A percentile compares a stretch with the other conserved stretches of the same genome.
These are phyloP conservation scores for Pseudopyricularia cyperi DNA, from an alignment of 2,329 filamentous ascomycete species.

Conservation along the genomic window DNA sequence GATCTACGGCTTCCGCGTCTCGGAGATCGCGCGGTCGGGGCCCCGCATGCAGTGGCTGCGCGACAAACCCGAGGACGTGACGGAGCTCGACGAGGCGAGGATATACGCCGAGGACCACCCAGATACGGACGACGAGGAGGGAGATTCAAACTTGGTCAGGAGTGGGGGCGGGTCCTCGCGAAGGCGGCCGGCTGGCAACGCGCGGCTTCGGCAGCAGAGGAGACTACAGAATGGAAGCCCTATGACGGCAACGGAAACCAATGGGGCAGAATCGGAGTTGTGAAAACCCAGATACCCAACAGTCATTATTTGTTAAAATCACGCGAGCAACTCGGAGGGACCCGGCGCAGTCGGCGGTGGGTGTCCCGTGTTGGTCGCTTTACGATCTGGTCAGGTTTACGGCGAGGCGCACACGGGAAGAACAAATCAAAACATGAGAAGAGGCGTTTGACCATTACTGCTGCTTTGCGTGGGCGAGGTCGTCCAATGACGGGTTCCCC, in stretches of 20 bases:
- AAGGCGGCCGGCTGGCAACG: conserved; percentile 28
- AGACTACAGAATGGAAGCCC: conserved; percentile 41
- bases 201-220: conserved; percentile 21
- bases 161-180: conserved; percentile 10
- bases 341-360: background rate
- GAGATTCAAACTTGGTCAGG: conserved; percentile 29
- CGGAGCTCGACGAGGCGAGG: conserved; percentile 70
- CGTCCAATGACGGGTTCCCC: too few species aligned
- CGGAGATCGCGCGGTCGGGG: conserved; percentile 76
- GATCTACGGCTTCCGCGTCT: conserved; percentile 94
- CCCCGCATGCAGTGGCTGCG: conserved; percentile 96
- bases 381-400: too few species aligned
- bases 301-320: background rate
- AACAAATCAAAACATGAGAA: too few species aligned
- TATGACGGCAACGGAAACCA: conserved; percentile 38
- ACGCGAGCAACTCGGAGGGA: background rate
- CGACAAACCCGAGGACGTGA: conserved; percentile 66
- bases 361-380: too few species aligned
- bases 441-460: too few species aligned
- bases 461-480: too few species aligned
- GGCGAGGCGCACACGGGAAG: too few species aligned
- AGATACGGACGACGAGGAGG: conserved; percentile 44
- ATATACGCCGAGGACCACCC: conserved; percentile 37
- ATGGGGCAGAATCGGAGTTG: conserved; percentile 44
- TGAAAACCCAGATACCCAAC: conserved; percentile 10